phyloP scores from a whole-genome alignment of 78 protist genomes.

The Dictyostelium capitatum region DNA sequence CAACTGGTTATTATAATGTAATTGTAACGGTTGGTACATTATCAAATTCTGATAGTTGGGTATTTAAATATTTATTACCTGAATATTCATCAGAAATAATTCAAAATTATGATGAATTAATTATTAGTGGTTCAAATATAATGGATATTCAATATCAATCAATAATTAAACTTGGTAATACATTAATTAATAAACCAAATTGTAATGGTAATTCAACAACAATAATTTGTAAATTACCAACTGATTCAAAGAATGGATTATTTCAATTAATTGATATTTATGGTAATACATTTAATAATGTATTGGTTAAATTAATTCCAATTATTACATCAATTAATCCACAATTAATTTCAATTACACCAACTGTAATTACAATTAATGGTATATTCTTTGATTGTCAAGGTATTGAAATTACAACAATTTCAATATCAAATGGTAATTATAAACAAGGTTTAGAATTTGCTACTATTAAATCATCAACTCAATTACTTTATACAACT shows the following conservation, averaged over 20 bases:
- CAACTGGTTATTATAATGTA: neutral
- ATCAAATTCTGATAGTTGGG: neutral
- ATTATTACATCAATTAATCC: neutral
- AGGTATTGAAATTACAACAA: neutral
- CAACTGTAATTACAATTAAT: neutral
- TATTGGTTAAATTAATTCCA: neutral
- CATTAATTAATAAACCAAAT: neutral
- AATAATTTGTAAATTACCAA: neutral
- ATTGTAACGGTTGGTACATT: neutral
- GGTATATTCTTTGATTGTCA: neutral
- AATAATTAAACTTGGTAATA: neutral
- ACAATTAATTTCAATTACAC: neutral
- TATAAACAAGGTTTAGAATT: neutral
- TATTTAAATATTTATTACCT: neutral
- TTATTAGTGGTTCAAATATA: neutral
- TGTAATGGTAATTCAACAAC: neutral
- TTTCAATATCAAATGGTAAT: neutral
- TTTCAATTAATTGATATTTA: neutral
- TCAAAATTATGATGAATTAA: neutral
- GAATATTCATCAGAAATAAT: neutral
- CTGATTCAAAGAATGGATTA: neutral
- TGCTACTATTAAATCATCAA: neutral
- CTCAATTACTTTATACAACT: neutral
- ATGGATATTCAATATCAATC: constrained; percentile 14
- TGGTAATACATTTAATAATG: neutral